Conservation (phyloP, 225 moss, liverwort and hornwort species). For the Physcomitrium patens region DNA sequence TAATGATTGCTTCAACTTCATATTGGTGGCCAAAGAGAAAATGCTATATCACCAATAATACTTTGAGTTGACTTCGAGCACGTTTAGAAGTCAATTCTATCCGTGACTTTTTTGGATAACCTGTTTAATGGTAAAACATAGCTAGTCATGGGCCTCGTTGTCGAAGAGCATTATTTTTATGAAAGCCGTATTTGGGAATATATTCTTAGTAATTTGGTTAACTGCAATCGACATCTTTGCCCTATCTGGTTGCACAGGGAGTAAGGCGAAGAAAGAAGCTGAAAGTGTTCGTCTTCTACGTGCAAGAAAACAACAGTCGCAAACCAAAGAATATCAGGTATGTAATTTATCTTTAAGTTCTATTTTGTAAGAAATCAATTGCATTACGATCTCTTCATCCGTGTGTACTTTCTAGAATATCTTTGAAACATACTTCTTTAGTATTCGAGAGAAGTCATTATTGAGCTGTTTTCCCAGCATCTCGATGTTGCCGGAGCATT, state of each 20-base stretch:
- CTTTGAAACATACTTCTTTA: constrained; percentile 7
- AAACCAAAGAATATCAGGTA: constrained; percentile 67
- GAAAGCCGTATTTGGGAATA: not conserved
- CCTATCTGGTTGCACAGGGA: constrained; percentile 46
- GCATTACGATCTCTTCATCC: constrained; percentile 7
- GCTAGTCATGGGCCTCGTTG: not conserved
- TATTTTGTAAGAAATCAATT: not conserved
- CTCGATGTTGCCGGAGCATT: constrained; percentile 16
- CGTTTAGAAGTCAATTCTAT: not conserved
- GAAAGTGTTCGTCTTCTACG: constrained; percentile 72
- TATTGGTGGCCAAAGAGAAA: constrained; percentile 7
- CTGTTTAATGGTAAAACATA: not conserved
- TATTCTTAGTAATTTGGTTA: not conserved
- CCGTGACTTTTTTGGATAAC: constrained; percentile 4
- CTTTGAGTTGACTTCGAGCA: too few relatives aligned
- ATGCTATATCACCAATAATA: constrained; percentile 7
- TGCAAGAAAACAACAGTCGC: constrained; percentile 58
- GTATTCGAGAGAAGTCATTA: not conserved
- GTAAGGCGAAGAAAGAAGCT: constrained; percentile 53
- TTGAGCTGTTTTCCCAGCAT: constrained; percentile 18
- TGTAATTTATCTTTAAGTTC: constrained; percentile 1
- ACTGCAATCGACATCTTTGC: constrained; percentile 9
- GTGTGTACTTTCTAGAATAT: not conserved
- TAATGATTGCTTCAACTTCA: constrained; percentile 35
- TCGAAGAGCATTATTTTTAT: not conserved